These are phyloP conservation scores for Taiozyma onychis DNA, from an alignment of 1,139 yeast genomes.

Conservation along the genomic window DNA sequence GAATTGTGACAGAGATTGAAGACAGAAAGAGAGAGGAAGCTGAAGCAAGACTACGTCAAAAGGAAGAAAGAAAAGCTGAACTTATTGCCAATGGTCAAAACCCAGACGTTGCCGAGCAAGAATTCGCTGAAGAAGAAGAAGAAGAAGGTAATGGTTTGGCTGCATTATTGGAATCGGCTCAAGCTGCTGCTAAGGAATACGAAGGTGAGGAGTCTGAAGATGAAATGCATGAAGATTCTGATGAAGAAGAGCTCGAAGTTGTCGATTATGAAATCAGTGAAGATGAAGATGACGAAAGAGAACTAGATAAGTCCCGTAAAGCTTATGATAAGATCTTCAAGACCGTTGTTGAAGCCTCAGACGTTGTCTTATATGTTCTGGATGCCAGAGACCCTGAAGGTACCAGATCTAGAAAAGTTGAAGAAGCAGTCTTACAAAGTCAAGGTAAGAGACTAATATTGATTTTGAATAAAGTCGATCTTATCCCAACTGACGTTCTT, in stretches of 20 bases:
- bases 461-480: slow-evolving; percentile 85
- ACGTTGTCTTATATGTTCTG: slow-evolving; percentile 83
- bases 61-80: slow-evolving; percentile 38
- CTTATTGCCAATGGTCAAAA: slow-evolving; percentile 40
- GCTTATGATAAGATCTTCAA: slow-evolving; percentile 89
- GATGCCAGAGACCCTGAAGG: slow-evolving; percentile 98
- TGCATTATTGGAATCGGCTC: slow-evolving; percentile 86
- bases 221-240: slow-evolving; percentile 22
- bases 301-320: slow-evolving; percentile 77
- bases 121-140: slow-evolving; percentile 37
- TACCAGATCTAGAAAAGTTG: slow-evolving; percentile 88
- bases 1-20: slow-evolving; percentile 77
- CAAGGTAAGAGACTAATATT: slow-evolving; percentile 81
- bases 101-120: slow-evolving; percentile 37
- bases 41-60: slow-evolving; percentile 49
- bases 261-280: slow-evolving; percentile 48
- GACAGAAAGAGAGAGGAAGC: slow-evolving; percentile 54
- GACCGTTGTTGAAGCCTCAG: slow-evolving; percentile 79
- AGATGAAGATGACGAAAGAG: slow-evolving; percentile 42
- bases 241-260: slow-evolving; percentile 39
- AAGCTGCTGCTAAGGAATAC: slow-evolving; percentile 71
- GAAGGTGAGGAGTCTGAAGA: slow-evolving; percentile 44
- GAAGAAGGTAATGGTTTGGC: slow-evolving; percentile 53
- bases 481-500: slow-evolving; percentile 79
- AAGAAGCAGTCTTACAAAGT: slow-evolving; percentile 77